Evolutionary conservation across 2,329 filamentous ascomycete genomes (phyloP).

Genomic region (Lachnellula occidentalis): DNA sequence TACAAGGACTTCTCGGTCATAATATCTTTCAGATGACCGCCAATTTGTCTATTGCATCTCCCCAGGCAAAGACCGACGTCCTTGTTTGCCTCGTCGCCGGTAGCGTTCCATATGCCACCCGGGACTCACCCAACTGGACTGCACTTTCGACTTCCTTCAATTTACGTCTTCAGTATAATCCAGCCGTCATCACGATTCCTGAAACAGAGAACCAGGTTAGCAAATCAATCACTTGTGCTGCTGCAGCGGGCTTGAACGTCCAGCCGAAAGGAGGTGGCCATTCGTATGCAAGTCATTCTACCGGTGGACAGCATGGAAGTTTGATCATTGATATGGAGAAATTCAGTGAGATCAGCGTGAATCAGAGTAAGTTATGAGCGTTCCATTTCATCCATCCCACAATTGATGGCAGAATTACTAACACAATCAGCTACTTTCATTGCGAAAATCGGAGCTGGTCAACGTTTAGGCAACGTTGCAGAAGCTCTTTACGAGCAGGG

Average conservation of each 20-base stretch:
- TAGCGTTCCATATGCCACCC: background rate
- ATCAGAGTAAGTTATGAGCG: slow-evolving; percentile 24
- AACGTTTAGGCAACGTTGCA: slow-evolving; percentile 40
- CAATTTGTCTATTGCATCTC: too few relatives aligned
- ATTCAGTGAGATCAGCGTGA: slow-evolving; percentile 46
- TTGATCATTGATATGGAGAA: slow-evolving; percentile 49
- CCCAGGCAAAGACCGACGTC: background rate
- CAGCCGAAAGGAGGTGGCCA: slow-evolving; percentile 47
- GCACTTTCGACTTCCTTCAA: slow-evolving; percentile 7
- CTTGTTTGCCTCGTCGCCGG: background rate
- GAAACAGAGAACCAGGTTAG: slow-evolving; percentile 33
- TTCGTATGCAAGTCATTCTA: slow-evolving; percentile 41
- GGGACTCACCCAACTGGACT: background rate
- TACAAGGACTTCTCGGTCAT: too few relatives aligned
- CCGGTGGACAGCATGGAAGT: slow-evolving; percentile 43
- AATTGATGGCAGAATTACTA: background rate
- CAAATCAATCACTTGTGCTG: slow-evolving; percentile 41
- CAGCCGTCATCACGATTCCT: slow-evolving; percentile 9
- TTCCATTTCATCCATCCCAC: background rate
- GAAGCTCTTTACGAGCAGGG: slow-evolving; percentile 32
- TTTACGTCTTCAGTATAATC: slow-evolving; percentile 5
- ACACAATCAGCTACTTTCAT: slow-evolving; percentile 13
- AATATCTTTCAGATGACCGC: too few relatives aligned
- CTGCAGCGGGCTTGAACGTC: slow-evolving; percentile 37
- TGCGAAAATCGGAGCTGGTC: slow-evolving; percentile 35